Conservation (phyloP, 192 early-diverging fungal species). For the Oehlia diaphana region DNA sequence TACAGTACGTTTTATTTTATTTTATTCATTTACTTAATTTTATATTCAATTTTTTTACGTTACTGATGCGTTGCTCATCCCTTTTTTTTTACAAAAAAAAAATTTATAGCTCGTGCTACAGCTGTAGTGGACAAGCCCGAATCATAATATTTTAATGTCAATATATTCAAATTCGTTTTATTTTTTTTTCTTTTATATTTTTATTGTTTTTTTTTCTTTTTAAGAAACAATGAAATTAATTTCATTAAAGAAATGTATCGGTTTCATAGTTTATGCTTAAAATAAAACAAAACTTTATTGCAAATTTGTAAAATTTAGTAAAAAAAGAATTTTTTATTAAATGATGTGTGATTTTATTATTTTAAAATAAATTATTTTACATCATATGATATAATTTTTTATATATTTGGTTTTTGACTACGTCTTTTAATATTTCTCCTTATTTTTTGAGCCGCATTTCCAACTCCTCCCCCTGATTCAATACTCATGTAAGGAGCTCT, state of each 20-base stretch:
- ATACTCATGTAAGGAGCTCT: slow-evolving; percentile 51
- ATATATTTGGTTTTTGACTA: background rate
- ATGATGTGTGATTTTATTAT: background rate
- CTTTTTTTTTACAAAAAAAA: background rate
- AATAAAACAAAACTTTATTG: background rate
- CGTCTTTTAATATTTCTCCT: slow-evolving; percentile 14
- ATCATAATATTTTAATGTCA: too few relatives aligned
- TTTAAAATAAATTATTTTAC: background rate
- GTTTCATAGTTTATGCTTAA: background rate
- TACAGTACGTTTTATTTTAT: slow-evolving; percentile 48
- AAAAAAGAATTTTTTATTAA: too few relatives aligned
- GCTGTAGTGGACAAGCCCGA: slow-evolving; percentile 24
- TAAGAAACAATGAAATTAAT: too few relatives aligned
- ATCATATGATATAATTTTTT: background rate
- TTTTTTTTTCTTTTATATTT: too few relatives aligned
- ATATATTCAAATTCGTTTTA: too few relatives aligned
- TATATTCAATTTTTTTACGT: background rate
- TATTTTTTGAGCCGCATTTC: slow-evolving; percentile 19
- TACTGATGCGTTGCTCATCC: background rate
- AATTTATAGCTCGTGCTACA: slow-evolving; percentile 23
- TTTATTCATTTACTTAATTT: background rate
- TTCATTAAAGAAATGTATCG: background rate
- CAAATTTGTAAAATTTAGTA: too few relatives aligned
- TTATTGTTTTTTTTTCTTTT: too few relatives aligned
- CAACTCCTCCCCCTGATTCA: slow-evolving; percentile 39